phyloP scores from a whole-genome alignment of 2,329 filamentous ascomycete species.

The Teratosphaeria destructans region DNA sequence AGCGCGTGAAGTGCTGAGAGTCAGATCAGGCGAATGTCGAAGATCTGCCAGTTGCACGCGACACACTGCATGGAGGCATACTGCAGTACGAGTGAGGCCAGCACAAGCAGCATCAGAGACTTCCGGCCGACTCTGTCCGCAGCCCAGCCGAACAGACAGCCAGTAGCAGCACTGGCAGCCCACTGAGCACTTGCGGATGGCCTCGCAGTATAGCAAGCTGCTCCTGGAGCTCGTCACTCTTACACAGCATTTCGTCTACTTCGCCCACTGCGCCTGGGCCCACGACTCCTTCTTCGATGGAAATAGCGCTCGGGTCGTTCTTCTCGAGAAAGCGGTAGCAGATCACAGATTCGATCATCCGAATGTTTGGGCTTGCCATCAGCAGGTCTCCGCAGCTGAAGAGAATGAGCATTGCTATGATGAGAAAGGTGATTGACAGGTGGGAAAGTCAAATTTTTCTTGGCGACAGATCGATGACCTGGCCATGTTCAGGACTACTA shows the following conservation, averaged over 20 bases:
- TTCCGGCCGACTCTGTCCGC: slow-evolving; percentile 27
- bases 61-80: slow-evolving; percentile 22
- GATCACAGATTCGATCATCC: slow-evolving; percentile 45
- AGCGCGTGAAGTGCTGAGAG: slow-evolving; percentile 20
- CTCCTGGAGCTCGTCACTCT: slow-evolving; percentile 40
- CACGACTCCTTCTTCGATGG: slow-evolving; percentile 14
- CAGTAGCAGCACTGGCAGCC: slow-evolving; percentile 30
- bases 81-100: slow-evolving; percentile 15
- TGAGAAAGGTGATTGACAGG: slow-evolving; percentile 8
- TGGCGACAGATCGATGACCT: slow-evolving; percentile 1
- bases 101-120: slow-evolving; percentile 20
- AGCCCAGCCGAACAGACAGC: slow-evolving; percentile 27
- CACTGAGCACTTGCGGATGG: slow-evolving; percentile 36
- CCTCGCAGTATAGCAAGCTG: slow-evolving; percentile 44
- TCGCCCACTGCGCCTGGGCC: slow-evolving; percentile 23
- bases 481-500: background rate
- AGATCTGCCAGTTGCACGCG: slow-evolving; percentile 20
- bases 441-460: slow-evolving; percentile 2
- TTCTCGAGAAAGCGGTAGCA: slow-evolving; percentile 41
- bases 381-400: slow-evolving; percentile 34
- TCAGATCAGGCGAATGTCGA: slow-evolving; percentile 25
- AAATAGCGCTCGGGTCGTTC: slow-evolving; percentile 23
- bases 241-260: slow-evolving; percentile 38
- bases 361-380: slow-evolving; percentile 33
- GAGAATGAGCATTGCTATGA: slow-evolving; percentile 29